Evolutionary conservation across 305 asterid species (phyloP).

Genomic region (Rubia balearica): DNA sequence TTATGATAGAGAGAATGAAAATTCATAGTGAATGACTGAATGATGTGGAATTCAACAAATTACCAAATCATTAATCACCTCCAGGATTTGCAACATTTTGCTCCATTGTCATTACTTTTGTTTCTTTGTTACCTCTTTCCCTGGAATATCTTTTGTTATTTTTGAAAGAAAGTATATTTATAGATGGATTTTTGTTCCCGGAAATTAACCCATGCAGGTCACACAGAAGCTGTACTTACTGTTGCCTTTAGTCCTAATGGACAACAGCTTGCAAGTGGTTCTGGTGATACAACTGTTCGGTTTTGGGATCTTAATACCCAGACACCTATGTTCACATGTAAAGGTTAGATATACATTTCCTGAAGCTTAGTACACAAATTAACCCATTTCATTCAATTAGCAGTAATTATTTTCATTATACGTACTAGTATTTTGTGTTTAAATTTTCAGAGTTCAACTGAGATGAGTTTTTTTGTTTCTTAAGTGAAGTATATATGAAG

Average conservation of each 20-base stretch:
- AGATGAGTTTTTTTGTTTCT: neutral
- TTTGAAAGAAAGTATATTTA: neutral
- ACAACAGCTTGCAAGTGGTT: constrained; percentile 88
- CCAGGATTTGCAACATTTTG: neutral
- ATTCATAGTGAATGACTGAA: too few relatives aligned
- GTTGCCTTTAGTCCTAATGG: constrained; percentile 98
- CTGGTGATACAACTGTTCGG: constrained; percentile 95
- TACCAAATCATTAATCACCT: too few relatives aligned
- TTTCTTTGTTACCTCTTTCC: neutral
- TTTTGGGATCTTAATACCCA: constrained; percentile 92
- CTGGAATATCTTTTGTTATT: neutral
- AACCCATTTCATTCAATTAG: neutral
- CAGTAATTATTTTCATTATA: neutral
- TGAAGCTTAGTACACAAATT: neutral
- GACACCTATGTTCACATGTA: constrained; percentile 80
- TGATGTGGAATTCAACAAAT: too few relatives aligned
- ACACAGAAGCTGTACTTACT: constrained; percentile 87
- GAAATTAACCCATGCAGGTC: constrained; percentile 39
- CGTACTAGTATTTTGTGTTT: neutral
- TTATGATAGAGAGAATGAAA: too few relatives aligned
- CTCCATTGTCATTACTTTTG: neutral
- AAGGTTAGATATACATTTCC: constrained; percentile 49
- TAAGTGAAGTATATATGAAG: neutral
- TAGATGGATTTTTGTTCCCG: neutral
- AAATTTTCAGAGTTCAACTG: neutral